phyloP scores from a whole-genome alignment of 129 eudicot genomes.

The Flaveria trinervia region DNA sequence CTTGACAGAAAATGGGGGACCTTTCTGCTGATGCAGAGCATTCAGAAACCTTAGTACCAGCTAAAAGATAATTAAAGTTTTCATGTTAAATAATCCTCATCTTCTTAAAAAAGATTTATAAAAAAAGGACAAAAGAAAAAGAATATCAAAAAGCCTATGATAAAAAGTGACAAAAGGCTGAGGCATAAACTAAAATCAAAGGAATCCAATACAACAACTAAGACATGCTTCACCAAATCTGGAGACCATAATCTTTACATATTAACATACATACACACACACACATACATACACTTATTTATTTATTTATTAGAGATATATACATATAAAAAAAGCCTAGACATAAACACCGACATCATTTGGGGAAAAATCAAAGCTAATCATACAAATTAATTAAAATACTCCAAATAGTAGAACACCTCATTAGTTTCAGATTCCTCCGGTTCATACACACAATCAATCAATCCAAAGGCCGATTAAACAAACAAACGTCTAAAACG shows the following conservation, averaged over 20 bases:
- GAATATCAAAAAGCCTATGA: not conserved
- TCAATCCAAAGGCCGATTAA: constrained; percentile 23
- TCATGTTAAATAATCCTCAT: not conserved
- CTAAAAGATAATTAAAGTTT: constrained; percentile 16
- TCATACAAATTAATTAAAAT: constrained; percentile 26
- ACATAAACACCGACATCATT: constrained; percentile 43
- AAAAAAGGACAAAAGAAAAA: not conserved
- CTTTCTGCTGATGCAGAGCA: constrained; percentile 29
- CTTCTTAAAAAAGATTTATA: constrained; percentile 2
- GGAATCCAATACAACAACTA: constrained; percentile 35
- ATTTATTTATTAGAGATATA: too few relatives aligned
- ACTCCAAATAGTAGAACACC: constrained; percentile 25
- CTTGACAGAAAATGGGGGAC: constrained; percentile 26
- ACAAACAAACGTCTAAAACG: not conserved
- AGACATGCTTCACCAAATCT: constrained; percentile 36
- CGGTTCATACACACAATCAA: constrained; percentile 23
- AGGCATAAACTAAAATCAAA: constrained; percentile 32
- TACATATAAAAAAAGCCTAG: not conserved
- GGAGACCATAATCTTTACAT: constrained; percentile 12
- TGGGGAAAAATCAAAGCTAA: constrained; percentile 26
- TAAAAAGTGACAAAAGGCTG: constrained; percentile 34
- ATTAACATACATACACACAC: too few relatives aligned
- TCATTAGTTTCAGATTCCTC: constrained; percentile 18
- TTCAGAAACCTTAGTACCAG: constrained; percentile 30
- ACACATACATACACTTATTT: too few relatives aligned